phyloP scores from a whole-genome alignment of 805 yeast species.

The Komagataella phaffii region DNA sequence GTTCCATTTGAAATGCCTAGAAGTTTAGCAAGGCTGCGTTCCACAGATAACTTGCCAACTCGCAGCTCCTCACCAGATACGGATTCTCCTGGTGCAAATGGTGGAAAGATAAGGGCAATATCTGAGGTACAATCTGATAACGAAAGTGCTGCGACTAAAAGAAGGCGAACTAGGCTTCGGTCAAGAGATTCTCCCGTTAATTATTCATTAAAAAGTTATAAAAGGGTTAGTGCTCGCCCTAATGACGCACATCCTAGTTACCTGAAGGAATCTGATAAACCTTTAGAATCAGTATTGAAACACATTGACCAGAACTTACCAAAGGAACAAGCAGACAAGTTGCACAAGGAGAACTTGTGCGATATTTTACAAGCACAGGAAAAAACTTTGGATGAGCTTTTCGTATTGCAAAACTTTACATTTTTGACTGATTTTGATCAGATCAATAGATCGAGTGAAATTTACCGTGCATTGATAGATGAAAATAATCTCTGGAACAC shows the following conservation, averaged over 20 bases:
- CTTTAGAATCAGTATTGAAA: not conserved
- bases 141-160: not conserved
- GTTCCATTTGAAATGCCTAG: not conserved
- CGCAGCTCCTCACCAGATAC: not conserved
- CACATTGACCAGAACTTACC: not conserved
- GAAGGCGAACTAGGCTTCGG: not conserved
- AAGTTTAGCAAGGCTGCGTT: not conserved
- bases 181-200: not conserved
- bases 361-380: conserved; percentile 32
- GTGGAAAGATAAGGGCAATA: not conserved
- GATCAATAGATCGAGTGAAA: conserved; percentile 21
- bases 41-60: not conserved
- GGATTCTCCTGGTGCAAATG: not conserved
- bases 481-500: conserved; percentile 25
- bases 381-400: conserved; percentile 42
- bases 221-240: not conserved
- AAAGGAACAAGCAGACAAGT: not conserved
- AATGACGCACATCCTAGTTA: not conserved
- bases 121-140: not conserved
- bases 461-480: conserved; percentile 17
- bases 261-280: not conserved
- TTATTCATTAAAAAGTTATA: not conserved
- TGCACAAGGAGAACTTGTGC: conserved; percentile 21
- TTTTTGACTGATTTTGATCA: conserved; percentile 51
- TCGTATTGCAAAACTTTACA: conserved; percentile 47